Evolutionary conservation across 495 filamentous ascomycete species (phyloP).

Genomic region (Jackrogersella multiformis): DNA sequence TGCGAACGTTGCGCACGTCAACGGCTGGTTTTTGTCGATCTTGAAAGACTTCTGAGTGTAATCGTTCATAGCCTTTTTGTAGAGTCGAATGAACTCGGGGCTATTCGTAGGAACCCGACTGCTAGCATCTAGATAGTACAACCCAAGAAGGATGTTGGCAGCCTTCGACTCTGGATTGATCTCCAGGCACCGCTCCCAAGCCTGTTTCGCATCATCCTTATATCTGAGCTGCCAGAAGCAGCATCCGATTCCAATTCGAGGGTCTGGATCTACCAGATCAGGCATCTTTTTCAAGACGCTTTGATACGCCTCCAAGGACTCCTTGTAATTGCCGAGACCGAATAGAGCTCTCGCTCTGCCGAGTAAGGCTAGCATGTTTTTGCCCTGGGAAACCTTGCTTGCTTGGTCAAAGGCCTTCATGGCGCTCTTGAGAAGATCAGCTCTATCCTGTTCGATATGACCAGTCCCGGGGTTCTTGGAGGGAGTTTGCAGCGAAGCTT

Average conservation of each 20-base stretch:
- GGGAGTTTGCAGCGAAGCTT: slow-evolving; percentile 82
- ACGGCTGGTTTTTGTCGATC: slow-evolving; percentile 88
- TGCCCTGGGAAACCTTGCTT: slow-evolving; percentile 78
- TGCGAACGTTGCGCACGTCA: slow-evolving; percentile 90
- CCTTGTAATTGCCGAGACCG: slow-evolving; percentile 80
- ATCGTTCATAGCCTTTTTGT: slow-evolving; percentile 92
- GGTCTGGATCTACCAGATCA: slow-evolving; percentile 91
- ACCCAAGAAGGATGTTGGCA: slow-evolving; percentile 86
- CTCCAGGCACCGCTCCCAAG: slow-evolving; percentile 89
- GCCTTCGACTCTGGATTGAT: slow-evolving; percentile 90
- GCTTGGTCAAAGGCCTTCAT: slow-evolving; percentile 94
- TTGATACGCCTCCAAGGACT: slow-evolving; percentile 86
- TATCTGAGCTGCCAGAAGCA: slow-evolving; percentile 94
- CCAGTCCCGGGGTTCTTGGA: slow-evolving; percentile 69
- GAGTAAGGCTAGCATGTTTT: slow-evolving; percentile 89
- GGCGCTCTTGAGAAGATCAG: slow-evolving; percentile 80
- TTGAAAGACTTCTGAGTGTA: slow-evolving; percentile 96
- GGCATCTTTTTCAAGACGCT: slow-evolving; percentile 84
- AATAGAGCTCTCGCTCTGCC: slow-evolving; percentile 87
- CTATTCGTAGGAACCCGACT: slow-evolving; percentile 77
- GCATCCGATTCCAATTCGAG: slow-evolving; percentile 91
- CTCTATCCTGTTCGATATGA: slow-evolving; percentile 75
- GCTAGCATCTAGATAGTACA: slow-evolving; percentile 86
- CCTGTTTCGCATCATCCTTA: slow-evolving; percentile 88
- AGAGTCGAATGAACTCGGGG: slow-evolving; percentile 78